Evolutionary conservation across 139 green algal genomes (phyloP), one percentile per base, ranked within the genome.

Genomic region (Chlorella sp.): DNA sequence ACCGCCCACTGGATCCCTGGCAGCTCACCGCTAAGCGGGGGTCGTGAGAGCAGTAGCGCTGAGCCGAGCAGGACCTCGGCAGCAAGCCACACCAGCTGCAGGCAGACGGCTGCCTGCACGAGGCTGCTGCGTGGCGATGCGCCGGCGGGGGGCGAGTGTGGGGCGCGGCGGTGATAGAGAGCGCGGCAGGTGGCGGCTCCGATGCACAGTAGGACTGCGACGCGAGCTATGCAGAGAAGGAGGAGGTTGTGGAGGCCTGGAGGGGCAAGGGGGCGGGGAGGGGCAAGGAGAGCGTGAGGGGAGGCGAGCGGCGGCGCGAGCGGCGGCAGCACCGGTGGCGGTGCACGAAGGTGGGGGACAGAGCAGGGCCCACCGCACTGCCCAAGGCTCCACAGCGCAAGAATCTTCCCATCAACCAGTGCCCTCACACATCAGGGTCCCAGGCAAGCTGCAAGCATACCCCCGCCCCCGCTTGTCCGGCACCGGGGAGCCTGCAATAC

Each of bases 21-120:
- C 51, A 0, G 11, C 65, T 68, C 57, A 78, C 81, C 81, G 73
- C n/a, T 23, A 1, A 80, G 17, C 30, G 41, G 28, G 0, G 69
- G 69, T 38, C 55, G 36, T 26, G 80, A 74, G 17, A 72, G 26
- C 32, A 86, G 70, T 21, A 86, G 55, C 5, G 36, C 69, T 23
- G 69, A 80, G 56, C 69, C 81, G 18, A 86, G 81, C 28, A 86
- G 16, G 23, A 86, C 55, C 81, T 86, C 81, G 39, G 81, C 63
- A 16, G 69, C 56, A 0, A 86, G 70, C 81, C 81, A 86, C 21
- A 67, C 26, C 9, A 86, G 69, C 81, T 86, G 81, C 38, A 80
- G 69, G 70, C 67, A 86, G 56, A 86, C 16, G 17, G 81, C 81
- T 25, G 70, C 81, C 56, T 68, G 69, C 2, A 23, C 38, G 51